These are phyloP conservation scores for Amylostereum chailletii DNA, from an alignment of 1,284 basidiomycete genomes.

Conservation along the genomic window DNA sequence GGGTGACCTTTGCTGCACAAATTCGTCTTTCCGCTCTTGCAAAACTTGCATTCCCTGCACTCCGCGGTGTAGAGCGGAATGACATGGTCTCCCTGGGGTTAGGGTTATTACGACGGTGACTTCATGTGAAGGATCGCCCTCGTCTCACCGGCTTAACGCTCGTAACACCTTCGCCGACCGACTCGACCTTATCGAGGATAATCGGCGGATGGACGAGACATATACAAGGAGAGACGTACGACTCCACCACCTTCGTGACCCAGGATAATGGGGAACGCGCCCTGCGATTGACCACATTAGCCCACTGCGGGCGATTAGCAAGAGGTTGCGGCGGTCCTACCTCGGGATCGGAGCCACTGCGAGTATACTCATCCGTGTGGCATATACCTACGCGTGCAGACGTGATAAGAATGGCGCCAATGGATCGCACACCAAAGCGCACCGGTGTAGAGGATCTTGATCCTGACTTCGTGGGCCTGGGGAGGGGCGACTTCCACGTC, in stretches of 20 bases:
- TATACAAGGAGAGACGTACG: conserved; percentile 32
- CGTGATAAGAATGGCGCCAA: too few species aligned
- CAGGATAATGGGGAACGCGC: conserved; percentile 91
- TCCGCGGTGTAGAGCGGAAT: conserved; percentile 93
- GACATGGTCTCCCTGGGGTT: conserved; percentile 76
- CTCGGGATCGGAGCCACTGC: conserved; percentile 95
- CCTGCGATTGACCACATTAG: conserved; percentile 31
- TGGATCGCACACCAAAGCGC: conserved; percentile 13
- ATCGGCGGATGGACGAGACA: conserved; percentile 10
- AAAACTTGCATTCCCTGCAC: conserved; percentile 95
- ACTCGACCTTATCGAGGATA: conserved; percentile 66
- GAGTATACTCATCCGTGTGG: conserved; percentile 97
- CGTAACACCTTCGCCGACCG: conserved; percentile 88
- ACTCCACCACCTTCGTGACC: conserved; percentile 88
- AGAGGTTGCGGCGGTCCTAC: conserved; percentile 24
- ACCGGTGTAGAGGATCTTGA: conserved; percentile 88
- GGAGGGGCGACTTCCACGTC: conserved; percentile 93
- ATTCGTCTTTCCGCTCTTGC: conserved; percentile 98
- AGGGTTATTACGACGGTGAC: not conserved
- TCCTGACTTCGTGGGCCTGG: conserved; percentile 84
- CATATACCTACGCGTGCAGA: conserved; percentile 66
- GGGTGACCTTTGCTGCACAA: conserved; percentile 75
- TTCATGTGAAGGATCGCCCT: conserved; percentile 2
- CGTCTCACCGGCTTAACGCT: conserved; percentile 59
- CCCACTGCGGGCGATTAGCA: conserved; percentile 4